Percentiles rank a stretch among this genome's conserved stretches.
Conservation (phyloP, 176 grass and related monocot genomes). For the Aegilops umbellulata region DNA sequence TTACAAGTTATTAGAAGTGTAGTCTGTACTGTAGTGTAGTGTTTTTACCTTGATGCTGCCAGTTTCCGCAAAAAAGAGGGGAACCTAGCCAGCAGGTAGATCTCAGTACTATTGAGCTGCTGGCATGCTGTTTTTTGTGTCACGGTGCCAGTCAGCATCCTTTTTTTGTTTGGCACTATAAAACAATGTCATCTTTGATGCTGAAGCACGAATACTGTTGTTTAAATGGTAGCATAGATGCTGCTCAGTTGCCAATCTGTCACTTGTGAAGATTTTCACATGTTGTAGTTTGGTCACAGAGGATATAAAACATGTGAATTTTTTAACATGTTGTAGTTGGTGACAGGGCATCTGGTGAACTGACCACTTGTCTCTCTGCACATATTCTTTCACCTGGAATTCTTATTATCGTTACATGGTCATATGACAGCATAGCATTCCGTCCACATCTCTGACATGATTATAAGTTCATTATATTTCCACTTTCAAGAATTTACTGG, state of each 20-base stretch:
- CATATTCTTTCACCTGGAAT: not conserved
- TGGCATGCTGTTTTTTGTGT: not conserved
- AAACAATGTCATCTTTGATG: not conserved
- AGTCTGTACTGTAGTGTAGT: not conserved
- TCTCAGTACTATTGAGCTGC: slow-evolving; percentile 10
- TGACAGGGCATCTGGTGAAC: not conserved
- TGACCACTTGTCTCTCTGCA: not conserved
- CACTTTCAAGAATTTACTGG: not conserved
- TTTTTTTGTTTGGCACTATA: not conserved
- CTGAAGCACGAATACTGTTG: not conserved
- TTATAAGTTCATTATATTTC: not conserved
- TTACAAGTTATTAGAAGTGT: not conserved
- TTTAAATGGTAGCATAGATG: slow-evolving; percentile 10
- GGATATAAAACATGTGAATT: not conserved
- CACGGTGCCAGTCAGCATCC: not conserved
- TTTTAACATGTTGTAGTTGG: not conserved
- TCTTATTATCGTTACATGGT: slow-evolving; percentile 20
- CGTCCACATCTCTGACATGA: not conserved
- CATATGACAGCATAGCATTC: not conserved
- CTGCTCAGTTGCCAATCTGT: slow-evolving; percentile 7
- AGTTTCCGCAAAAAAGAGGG: not conserved
- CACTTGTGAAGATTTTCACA: slow-evolving; percentile 5
- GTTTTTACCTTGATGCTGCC: not conserved
- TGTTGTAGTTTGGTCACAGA: not conserved
- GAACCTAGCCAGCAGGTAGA: not conserved